Base-by-base conservation (phyloP, 495 filamentous ascomycete genomes). In the Podospora conica region DNA sequence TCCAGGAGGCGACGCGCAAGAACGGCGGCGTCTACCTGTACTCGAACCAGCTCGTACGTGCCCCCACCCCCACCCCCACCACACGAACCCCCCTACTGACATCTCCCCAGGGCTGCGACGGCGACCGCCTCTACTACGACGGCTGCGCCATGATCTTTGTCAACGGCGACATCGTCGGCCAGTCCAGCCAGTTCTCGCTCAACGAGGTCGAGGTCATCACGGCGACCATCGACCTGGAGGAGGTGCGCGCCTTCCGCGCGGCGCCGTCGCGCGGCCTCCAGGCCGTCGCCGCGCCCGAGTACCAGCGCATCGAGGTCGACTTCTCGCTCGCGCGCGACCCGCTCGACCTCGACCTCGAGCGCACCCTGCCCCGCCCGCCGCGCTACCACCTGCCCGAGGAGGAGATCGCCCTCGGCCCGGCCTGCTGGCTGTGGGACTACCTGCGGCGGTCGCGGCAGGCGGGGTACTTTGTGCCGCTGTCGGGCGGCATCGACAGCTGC, bases 351-450 rank as follows among this genome's bases (percentile, higher is more conserved):
- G 74, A 79, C 27, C 55, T 76, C 1, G 24, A 40, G 18, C 66
- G 60, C 25, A 78, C 77, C 0, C 69, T 69, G 12, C 70, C 73
- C 0, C 73, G 74, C 5, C 66, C 74, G 61, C 78, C 79, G 1
- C 76, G 82, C 4, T 85, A 84, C 60, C 88, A 92, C 74, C 70
- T 75, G 0, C 87, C 88, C 0, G 89, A 92, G 71, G 89, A 93
- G 70, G 91, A 96, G 66, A 90, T 94, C 67, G 86, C 87, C 0
- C 79, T 92, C 0, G 84, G 85, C 0, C 83, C 87, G 0, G 91
- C 86, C 1, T 88, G 87, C 72, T 97, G 86, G 80, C 77, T 97
- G 0, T 97, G 92, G 91, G 91, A 96, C 69, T 96, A 96, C 66
- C 84, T 96, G 1, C 80, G 90, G 3, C 74, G 91, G 60, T 88